Base-by-base conservation (phyloP, 176 grass and related monocot species). In the Zoysia japonica region DNA sequence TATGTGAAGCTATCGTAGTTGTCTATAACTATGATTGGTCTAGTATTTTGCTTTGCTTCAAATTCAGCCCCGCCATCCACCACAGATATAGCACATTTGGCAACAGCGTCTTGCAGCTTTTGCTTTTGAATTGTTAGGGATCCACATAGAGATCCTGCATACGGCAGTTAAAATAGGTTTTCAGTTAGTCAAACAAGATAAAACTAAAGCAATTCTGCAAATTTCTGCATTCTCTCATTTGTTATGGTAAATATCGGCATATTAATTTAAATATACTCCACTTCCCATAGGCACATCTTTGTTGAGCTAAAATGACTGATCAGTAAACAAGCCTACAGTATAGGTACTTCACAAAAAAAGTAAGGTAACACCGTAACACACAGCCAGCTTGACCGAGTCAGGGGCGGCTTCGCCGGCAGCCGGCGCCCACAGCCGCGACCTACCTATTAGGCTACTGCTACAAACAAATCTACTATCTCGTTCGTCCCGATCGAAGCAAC, bases 1-100 rank as follows among this genome's bases (percentile, higher is more conserved):
- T 96, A 92, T 39, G 93, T 92, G 85, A 92, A 92, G 80, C 90
- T 92, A 78, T 92, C 93, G 11, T 96, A 96, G 76, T 96, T 96
- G 77, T 92, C 93, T 37, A 96, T 86, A 19, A 96, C 93, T 61
- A 96, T 76, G 48, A 96, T 90, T 16, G 93, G 87, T 53, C 70
- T 90, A 36, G 74, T 65, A 69, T 88, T 69, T 72, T 66, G 38
- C 67, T 85, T 85, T 72, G 73, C 75, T 66, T 59, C 83, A 85
- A 47, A 79, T 56, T 20, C 75, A 57, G 65, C 51, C 28, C 60
- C 75, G 79, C 68, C 15, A 56, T 79, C 76, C 41, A 79, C 68
- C 15, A 56, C 60, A 11, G 68, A 79, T 52, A 40, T n/a, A n/a
- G 48, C 68, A 66, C 41, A 72, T 78, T 72, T 73, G 46, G 60